Evolutionary conservation across 371 early-diverging fungal genomes (phyloP).

Genomic region (Rhizopus microsporus): DNA sequence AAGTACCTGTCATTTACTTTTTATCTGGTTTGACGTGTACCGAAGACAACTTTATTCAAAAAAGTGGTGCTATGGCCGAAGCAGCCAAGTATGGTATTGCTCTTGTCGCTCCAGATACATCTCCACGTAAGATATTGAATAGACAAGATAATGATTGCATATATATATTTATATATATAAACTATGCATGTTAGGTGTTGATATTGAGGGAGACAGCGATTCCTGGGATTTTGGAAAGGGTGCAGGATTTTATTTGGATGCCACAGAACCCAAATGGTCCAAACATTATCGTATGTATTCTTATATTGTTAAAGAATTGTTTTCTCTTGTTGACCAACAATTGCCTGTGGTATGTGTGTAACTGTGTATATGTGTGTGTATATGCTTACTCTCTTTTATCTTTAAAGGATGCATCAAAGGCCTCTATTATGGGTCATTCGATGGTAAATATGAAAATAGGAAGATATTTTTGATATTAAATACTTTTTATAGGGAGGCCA

Average conservation of each 20-base stretch:
- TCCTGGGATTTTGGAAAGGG: conserved; percentile 58
- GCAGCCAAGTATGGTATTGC: conserved; percentile 73
- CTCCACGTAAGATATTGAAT: conserved; percentile 61
- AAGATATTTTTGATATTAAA: not conserved
- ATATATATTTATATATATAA: conserved; percentile 17
- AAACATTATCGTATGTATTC: conserved; percentile 84
- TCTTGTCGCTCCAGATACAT: conserved; percentile 86
- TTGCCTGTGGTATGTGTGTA: conserved; percentile 62
- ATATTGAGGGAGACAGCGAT: conserved; percentile 52
- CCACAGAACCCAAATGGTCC: conserved; percentile 72
- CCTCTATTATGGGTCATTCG: conserved; percentile 80
- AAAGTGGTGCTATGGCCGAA: conserved; percentile 74
- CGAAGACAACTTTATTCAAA: conserved; percentile 87
- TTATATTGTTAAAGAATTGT: conserved; percentile 78
- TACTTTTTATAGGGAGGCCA: conserved; percentile 76
- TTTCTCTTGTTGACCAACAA: conserved; percentile 51
- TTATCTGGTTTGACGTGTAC: conserved; percentile 78
- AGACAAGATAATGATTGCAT: not conserved
- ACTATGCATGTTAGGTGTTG: conserved; percentile 25
- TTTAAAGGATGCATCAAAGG: conserved; percentile 57
- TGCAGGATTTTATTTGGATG: conserved; percentile 88
- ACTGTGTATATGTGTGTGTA: not conserved
- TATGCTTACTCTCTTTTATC: not conserved
- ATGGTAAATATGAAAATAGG: conserved; percentile 52
- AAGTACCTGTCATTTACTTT: conserved; percentile 71